Evolutionary conservation across 129 eudicot genomes (phyloP), one percentile per base, ranked within the genome.

Genomic region (Artemisia annua): DNA sequence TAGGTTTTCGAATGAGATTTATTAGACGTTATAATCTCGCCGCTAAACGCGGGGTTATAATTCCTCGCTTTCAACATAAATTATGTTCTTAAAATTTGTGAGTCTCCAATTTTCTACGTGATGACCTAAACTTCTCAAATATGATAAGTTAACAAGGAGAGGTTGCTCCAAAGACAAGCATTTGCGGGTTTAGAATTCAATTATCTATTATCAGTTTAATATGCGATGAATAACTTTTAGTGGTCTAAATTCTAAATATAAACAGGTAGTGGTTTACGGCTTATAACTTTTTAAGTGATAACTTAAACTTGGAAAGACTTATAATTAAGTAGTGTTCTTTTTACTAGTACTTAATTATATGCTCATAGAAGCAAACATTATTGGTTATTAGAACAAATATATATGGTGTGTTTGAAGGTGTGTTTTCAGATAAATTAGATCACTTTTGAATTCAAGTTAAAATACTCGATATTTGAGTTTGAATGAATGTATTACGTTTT

Each of bases 161-260:
- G 71, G 57, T 9, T 48, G 71, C 56, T 66, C 71, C 71, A 67
- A 67, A 49, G 59, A 50, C 58, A 50, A 67, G 72, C 72, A 67
- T 51, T 67, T 49, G 71, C 17, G n/a, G 71, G 14, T 48, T 20
- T 67, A 20, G 18, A 67, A 22, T 11, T 46, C 16, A 50, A 50
- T 26, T 50, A 50, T 15, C 44, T 65, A 48, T 43, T 50, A 49
- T 20, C 20, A 67, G 15, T 67, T 49, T 67, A 67, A 50, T 50
- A 67, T 54, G 8, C 50, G 50, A 50, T 67, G 15, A 67, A 67
- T 7, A 49, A 67, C 20, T 50, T 67, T 67, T 15, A 26, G 72
- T 67, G 72, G 60, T 67, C 24, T 67, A 50, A 50, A 50, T 50
- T 15, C 16, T 2, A 67, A 26, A 67, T 48, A 67, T 67, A 50